Conservation (phyloP, 2,329 filamentous ascomycete species). For the Fusarium verrucosum region DNA sequence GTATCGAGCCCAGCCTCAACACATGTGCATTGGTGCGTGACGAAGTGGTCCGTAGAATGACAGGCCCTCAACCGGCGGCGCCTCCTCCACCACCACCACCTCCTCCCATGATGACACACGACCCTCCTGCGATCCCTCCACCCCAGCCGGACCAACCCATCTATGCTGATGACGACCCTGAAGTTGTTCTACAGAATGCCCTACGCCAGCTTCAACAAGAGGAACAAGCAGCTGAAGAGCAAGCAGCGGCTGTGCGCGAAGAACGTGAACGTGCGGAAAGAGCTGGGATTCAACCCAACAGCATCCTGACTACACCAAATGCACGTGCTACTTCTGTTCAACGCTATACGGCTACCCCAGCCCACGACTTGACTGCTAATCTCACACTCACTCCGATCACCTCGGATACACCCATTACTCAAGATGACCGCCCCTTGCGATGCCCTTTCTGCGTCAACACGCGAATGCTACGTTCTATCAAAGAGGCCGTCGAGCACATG, state of each 20-base stretch:
- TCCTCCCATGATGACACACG: slow-evolving; percentile 41
- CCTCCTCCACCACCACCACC: slow-evolving; percentile 18
- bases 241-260: slow-evolving; percentile 63
- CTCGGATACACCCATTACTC: slow-evolving; percentile 57
- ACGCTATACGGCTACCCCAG: slow-evolving; percentile 48
- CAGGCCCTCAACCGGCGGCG: slow-evolving; percentile 33
- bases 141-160: slow-evolving; percentile 51
- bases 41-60: slow-evolving; percentile 59
- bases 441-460: slow-evolving; percentile 71
- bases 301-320: slow-evolving; percentile 48
- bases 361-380: slow-evolving; percentile 51
- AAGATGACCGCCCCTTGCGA: slow-evolving; percentile 60
- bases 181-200: slow-evolving; percentile 67
- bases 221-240: slow-evolving; percentile 67
- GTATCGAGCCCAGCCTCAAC: slow-evolving; percentile 63
- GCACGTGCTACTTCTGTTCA: slow-evolving; percentile 46
- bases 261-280: slow-evolving; percentile 61
- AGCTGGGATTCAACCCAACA: slow-evolving; percentile 42
- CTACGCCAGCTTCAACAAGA: slow-evolving; percentile 67
- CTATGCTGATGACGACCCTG: slow-evolving; percentile 64
- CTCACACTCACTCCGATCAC: slow-evolving; percentile 66
- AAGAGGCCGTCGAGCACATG: slow-evolving; percentile 70
- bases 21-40: slow-evolving; percentile 67
- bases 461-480: slow-evolving; percentile 67
- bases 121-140: slow-evolving; percentile 43